Evolutionary conservation across 371 early-diverging fungal species (phyloP), one percentile per base, ranked within the genome.

Genomic region (Nosema bombycis): DNA sequence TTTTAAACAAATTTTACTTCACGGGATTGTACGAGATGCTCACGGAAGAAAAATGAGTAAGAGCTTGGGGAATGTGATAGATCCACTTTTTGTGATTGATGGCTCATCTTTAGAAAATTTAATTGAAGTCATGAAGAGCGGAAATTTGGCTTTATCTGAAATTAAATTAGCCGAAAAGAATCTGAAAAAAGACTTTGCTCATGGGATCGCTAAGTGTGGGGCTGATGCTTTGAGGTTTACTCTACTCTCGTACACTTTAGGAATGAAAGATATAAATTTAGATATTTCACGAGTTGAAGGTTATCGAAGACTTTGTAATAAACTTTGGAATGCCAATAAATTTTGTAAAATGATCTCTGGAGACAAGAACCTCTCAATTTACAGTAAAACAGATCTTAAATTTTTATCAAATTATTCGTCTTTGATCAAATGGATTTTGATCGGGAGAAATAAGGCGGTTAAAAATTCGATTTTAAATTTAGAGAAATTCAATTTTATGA

Each of bases 41-140:
- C 93, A 96, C 79, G 99, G 99, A 72, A 92, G 95, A 80, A 99
- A 99, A 87, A 99, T 99, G 99, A 90, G 91, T 80, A 98, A 98
- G 88, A 89, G 91, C 74, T 88, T 96, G 58, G 99, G 99, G 58
- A 99, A 99, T 82, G 99, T 99, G 64, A 92, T 99, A 77, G 98
- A 99, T 86, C 99, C 99, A 21, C 86, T 96, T 55, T 94, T 94
- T 85, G 95, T 97, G 63, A 96, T 99, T 80, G 91, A 96, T 80
- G 99, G 99, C 77, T 91, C 91, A 56, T 71, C 88, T 24, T 87
- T 94, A 30, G 86, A 89, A 26, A 89, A 87, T 15, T 89, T 98
- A 24, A 90, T 93, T 62, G 85, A 88, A 55, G 90, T 89, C 78
- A 87, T 97, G 23, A 88, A 85, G 32, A 85, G 87, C 55, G 93